Evolutionary conservation across 495 filamentous ascomycete species (phyloP), one percentile per base, ranked within the genome.

Genomic region (Pyronema omphalodes): DNA sequence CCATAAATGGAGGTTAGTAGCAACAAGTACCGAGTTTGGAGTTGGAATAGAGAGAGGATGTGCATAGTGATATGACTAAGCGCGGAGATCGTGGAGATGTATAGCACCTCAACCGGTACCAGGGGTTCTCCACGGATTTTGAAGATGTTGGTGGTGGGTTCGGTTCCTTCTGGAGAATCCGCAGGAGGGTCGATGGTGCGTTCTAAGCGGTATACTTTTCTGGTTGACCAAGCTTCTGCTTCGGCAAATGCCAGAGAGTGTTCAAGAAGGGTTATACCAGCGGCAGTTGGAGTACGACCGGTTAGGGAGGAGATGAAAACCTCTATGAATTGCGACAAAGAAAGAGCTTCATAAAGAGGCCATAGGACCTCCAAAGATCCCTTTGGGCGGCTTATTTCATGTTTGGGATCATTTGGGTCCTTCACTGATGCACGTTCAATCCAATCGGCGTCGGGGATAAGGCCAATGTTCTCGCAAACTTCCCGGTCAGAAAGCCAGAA

Each of bases 221-320:
- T 49, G 6, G 49, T 55, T 0, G 62, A 57, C 41, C 60, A 56
- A 7, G 85, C 82, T 64, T 98, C 93, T 3, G 91, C 87, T 66
- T 98, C 93, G 1, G 91, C 86, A 67, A 96, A 98, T 0, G 91
- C 91, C 11, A 98, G 71, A 0, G 91, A 96, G 63, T 94, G 87
- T 59, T 98, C 91, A 63, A 98, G 91, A 15, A 96, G 76, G 0
- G 88, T 94, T 85, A 96, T 95, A 6, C 88, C 87, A 0, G 87
- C 91, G 0, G 86, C 80, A 55, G 81, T 76, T 6, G 82, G 73
- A 3, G 74, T 73, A 9, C 83, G 76, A n/a, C 88, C 88, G 58
- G 93, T 87, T n/a, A 96, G 71, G 4, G 89, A 84, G 65, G 86
- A 88, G 6, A 82, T 78, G 17, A 96, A 71, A 0, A 83, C 87